phyloP scores from a whole-genome alignment of 306 rosid genomes.

The Corylus heterophylla region DNA sequence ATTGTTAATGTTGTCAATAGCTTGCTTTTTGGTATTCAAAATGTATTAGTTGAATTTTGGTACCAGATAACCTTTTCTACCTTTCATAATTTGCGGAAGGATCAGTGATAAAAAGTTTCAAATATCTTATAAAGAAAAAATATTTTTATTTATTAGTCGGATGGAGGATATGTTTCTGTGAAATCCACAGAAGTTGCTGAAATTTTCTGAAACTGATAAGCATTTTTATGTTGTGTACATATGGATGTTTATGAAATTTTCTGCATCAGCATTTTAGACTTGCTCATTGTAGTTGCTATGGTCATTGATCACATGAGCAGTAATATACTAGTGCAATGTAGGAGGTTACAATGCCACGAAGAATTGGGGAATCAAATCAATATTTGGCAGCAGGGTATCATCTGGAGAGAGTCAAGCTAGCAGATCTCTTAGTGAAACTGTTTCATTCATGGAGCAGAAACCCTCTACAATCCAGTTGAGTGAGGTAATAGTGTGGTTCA shows the following conservation, averaged over 20 bases:
- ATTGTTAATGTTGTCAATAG: background rate
- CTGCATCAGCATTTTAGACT: background rate
- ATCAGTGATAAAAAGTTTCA: background rate
- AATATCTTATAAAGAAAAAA: background rate
- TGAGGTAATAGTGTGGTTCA: slow-evolving; percentile 35
- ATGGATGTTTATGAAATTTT: background rate
- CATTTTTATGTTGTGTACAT: background rate
- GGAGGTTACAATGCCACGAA: slow-evolving; percentile 6
- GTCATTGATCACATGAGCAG: background rate
- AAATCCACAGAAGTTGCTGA: background rate
- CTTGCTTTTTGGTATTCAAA: background rate
- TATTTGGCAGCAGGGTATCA: slow-evolving; percentile 29
- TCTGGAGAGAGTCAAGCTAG: slow-evolving; percentile 22
- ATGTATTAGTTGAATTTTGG: background rate
- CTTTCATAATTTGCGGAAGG: background rate
- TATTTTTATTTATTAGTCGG: background rate
- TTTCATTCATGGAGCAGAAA: slow-evolving; percentile 23
- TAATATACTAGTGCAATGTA: slow-evolving; percentile 3
- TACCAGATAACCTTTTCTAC: background rate
- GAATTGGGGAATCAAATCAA: slow-evolving; percentile 40
- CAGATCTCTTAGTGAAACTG: slow-evolving; percentile 27
- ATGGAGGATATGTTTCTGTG: background rate
- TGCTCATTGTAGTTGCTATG: background rate
- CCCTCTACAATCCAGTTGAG: slow-evolving; percentile 41
- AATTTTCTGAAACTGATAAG: background rate